phyloP scores from a whole-genome alignment of 1,284 basidiomycete genomes.

The Rhizoctonia solani region DNA sequence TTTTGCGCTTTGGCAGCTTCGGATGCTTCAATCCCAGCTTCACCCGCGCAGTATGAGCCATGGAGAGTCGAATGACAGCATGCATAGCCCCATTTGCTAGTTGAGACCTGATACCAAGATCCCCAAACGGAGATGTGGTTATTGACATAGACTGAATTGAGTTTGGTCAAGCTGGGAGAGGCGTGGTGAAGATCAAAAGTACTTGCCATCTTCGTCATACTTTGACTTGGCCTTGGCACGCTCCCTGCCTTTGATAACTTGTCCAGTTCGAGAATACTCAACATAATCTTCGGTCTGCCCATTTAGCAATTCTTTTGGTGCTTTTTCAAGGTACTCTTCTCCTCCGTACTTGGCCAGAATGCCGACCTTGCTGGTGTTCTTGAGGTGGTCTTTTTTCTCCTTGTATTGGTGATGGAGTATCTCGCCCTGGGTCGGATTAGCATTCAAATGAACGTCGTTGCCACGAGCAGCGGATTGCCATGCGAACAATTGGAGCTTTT shows the following conservation, averaged over 20 bases:
- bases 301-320: constrained; percentile 84
- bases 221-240: constrained; percentile 83
- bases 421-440: constrained; percentile 95
- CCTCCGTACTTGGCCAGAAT: constrained; percentile 93
- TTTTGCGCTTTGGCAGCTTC: constrained; percentile 69
- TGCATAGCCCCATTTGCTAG: constrained; percentile 86
- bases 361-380: constrained; percentile 83
- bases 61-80: constrained; percentile 92
- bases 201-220: constrained; percentile 91
- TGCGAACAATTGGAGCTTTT: constrained; percentile 92
- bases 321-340: constrained; percentile 86
- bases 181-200: constrained; percentile 24
- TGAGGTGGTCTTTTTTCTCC: constrained; percentile 89
- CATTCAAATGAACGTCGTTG: constrained; percentile 93
- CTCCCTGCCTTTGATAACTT: constrained; percentile 91
- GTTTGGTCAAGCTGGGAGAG: constrained; percentile 25
- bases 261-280: constrained; percentile 92
- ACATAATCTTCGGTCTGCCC: constrained; percentile 98
- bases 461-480: constrained; percentile 95
- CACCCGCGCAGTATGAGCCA: constrained; percentile 91
- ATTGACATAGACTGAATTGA: constrained; percentile 75
- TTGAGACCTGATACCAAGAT: constrained; percentile 82
- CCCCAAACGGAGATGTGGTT: constrained; percentile 97
- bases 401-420: constrained; percentile 88
- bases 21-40: constrained; percentile 82